Percentiles rank a stretch among this genome's conserved stretches.
Evolutionary conservation across 176 grass and related monocot species (phyloP).

Genomic region (Oryza rufipogon): DNA sequence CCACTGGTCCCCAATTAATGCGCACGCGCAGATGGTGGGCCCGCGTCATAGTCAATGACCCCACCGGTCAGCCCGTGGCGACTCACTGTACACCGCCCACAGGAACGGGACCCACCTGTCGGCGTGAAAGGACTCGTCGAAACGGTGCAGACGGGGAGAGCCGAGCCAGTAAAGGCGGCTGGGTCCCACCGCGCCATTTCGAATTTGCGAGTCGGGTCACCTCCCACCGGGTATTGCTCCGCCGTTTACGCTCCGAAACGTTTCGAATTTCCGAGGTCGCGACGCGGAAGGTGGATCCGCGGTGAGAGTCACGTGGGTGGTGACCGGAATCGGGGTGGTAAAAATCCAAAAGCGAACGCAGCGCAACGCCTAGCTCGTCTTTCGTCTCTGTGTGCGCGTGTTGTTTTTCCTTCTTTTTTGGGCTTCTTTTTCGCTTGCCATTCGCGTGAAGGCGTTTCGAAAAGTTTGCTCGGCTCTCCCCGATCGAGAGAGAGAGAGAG

Average conservation of each 20-base stretch:
- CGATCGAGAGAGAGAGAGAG: not conserved
- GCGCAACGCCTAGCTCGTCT: not conserved
- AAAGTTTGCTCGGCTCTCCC: constrained; percentile 42
- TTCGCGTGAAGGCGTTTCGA: constrained; percentile 47
- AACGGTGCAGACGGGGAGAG: not conserved
- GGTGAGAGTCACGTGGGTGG: not conserved
- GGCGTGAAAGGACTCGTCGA: not conserved
- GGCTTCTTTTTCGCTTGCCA: not conserved
- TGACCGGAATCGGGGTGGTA: constrained; percentile 4
- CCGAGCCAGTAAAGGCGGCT: constrained; percentile 8
- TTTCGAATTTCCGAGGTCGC: not conserved
- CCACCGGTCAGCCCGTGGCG: not conserved
- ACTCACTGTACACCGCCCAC: not conserved
- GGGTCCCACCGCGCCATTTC: constrained; percentile 31
- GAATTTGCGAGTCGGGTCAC: constrained; percentile 24
- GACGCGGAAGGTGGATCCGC: not conserved
- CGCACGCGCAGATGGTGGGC: no score
- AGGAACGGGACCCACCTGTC: not conserved
- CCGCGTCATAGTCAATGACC: not conserved
- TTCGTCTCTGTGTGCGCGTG: not conserved
- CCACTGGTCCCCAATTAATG: not conserved
- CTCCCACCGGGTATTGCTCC: not conserved
- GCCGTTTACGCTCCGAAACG: constrained; percentile 16
- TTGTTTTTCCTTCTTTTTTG: not conserved
- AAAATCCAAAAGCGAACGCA: not conserved